Base-by-base conservation (phyloP, 2,329 filamentous ascomycete genomes). In the Simplicillium aogashimaense region DNA sequence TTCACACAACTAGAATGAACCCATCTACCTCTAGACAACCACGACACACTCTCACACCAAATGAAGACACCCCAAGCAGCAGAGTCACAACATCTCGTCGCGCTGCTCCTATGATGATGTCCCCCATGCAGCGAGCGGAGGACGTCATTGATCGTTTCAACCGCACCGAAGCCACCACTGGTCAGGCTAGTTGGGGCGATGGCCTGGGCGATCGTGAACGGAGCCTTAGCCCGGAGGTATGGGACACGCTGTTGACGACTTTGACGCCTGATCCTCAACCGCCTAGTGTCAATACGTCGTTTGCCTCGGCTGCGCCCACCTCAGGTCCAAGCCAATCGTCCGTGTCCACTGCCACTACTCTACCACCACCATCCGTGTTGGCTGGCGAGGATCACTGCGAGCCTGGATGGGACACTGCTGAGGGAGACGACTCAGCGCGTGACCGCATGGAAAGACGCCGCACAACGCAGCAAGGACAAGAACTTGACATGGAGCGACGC, bases 121-220 rank as follows among this genome's bases (percentile, higher is more conserved):
- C 20, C 5, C 20, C 20, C 20, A 9, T 25, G 20, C 20, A 25
- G 29, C 38, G 34, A 31, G 45, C 35, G 36, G 36, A 16, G 31
- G 38, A 13, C 33, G 29, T 37, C 43, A 29, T 9, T 7, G 9
- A 25, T 25, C 20, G 20, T 25, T 25, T 25, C 20, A 25, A 25
- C 20, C 20, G 20, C 20, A 25, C 6, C 20, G 20, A 25, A 25
- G 9, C 6, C 9, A 9, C 37, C 30, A 29, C 17, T 8, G 45
- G 42, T n/a, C 40, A 38, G 20, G 28, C 35, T 15, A 40, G 34
- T 36, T 44, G 44, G 4, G 36, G 83, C 2, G 81, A 94, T 58
- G 87, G 87, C 4, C 72, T 95, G 13, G 88, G 87, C 30, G 87
- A 95, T 60, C 83, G 88, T 43, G 77, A 86, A 46, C 78, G 87